Base-by-base conservation (phyloP, 371 early-diverging fungal genomes). In the Apophysomyces ossiformis region DNA sequence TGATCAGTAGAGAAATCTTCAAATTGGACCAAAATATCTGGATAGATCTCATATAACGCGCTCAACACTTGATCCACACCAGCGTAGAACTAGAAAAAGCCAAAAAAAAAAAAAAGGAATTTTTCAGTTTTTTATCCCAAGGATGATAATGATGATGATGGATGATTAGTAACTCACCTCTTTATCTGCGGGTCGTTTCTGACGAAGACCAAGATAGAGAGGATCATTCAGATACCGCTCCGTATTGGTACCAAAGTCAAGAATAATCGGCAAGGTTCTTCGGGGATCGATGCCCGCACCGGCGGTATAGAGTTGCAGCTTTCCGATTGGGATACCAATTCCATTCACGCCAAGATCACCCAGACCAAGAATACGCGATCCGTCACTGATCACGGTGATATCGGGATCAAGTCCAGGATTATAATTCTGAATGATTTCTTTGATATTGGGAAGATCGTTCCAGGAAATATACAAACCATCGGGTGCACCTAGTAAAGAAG, bases 1-100 rank as follows among this genome's bases (percentile, higher is more conserved):
- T 95, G 95, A 66, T 93, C 95, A 4, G 93, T 88, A 11, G 93
- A 91, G 73, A 95, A 96, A 71, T 96, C 97, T 73, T 96, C 97
- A 66, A 95, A 96, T 76, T 96, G 96, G 15, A 96, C 86, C 58
- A 96, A 72, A 44, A 95, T 71, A 9, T 88, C 79, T 32, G 95
- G 95, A 79, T 90, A 93, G 6, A 85, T 87, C 11, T 72, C 72
- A 32, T 79, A 83, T 57, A 96, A 71, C 12, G 90, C 85, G 37
- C 76, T 65, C 74, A 96, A 83, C n/a, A 95, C 92, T 63, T 88
- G 86, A 65, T 95, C 95, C 64, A 93, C 81, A 64, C 91, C 92
- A 4, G 74, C 85, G 75, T 88, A 94, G 73, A 94, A 96, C 80
- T 85, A 66, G 56, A 35, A 7, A 39, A 36, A 36, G 6, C 58